Evolutionary conservation across 164 flowering plant species (phyloP), one percentile per base, ranked within the genome.

Genomic region (Houttuynia cordata): DNA sequence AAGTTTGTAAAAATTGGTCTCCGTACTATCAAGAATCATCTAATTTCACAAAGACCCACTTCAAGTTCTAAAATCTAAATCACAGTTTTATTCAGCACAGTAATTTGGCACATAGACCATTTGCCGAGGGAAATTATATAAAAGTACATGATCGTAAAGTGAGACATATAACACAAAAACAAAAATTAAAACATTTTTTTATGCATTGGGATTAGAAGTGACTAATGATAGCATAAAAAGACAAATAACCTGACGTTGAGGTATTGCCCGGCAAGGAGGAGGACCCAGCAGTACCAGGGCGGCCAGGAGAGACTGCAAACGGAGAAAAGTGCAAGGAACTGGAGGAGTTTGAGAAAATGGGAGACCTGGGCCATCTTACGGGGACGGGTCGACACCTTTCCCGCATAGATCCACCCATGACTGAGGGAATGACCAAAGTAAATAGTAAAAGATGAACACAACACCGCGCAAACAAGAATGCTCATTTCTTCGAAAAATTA

Each of bases 381-480:
- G 82, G 14, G 81, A 82, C 14, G 96, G 98, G 70, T 88, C 89
- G 45, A 75, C 68, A 17, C 67, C 78, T 67, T 66, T 75, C 8
- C 93, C 93, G 50, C 96, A 88, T 5, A 87, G 70, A 62, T 87
- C 64, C 13, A 85, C 89, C 98, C 98, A 92, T 68, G 69, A 42
- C 52, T 81, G 84, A 2, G 96, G 96, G 18, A 55, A 51, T 5
- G 72, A 85, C 96, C 98, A 92, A 24, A 88, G 68, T 57, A 71
- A 75, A 68, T 84, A 87, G 82, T 92, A 92, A 73, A 76, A 92
- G 42, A 92, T 84, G 70, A 88, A 92, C 1, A 18, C 63, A 84
- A 75, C 1, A 81, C 87, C 0, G 85, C 58, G 30, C 74, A 81
- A 14, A 81, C 84, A 63, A 73, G 5, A 4, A 84, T 13, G 19